A percentile compares a stretch with the other conserved stretches of the same genome.
These are phyloP conservation scores for Elsinoe necatrix DNA, from an alignment of 2,329 filamentous ascomycete genomes.

Conservation along the genomic window DNA sequence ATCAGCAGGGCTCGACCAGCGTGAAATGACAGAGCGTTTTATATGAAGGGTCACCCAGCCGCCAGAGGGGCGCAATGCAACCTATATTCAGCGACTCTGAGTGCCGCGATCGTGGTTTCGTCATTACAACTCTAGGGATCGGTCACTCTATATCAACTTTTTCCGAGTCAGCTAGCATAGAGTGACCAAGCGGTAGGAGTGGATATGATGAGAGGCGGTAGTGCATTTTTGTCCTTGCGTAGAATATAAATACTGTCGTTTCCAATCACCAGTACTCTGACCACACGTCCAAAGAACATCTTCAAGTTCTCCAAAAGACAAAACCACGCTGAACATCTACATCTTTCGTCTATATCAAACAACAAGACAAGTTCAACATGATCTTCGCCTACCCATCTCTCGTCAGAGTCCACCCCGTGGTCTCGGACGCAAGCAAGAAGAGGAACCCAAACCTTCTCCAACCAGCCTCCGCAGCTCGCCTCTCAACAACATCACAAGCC, in stretches of 20 bases:
- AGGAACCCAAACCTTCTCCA: background rate
- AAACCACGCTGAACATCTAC: background rate
- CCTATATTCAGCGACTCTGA: background rate
- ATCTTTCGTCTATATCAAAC: background rate
- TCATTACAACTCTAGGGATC: background rate
- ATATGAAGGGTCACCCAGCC: background rate
- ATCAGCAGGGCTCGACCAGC: background rate
- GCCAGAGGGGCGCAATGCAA: background rate
- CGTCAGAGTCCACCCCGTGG: conserved; percentile 1
- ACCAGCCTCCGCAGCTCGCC: background rate
- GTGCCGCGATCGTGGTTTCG: background rate
- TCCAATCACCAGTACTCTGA: background rate
- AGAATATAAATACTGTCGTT: background rate
- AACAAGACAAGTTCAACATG: background rate
- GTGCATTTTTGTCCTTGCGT: background rate
- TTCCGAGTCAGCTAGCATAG: background rate
- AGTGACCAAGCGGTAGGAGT: background rate
- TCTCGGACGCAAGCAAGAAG: background rate
- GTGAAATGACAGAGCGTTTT: background rate
- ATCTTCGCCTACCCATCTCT: conserved; percentile 3
- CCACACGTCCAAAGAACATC: background rate
- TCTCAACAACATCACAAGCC: background rate
- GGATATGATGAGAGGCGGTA: background rate
- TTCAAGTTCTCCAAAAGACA: no score
- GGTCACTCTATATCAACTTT: conserved; percentile 1